A percentile compares a stretch with the other conserved stretches of the same genome.
These are phyloP conservation scores for Triticum monococcum DNA, from an alignment of 176 grass and related monocot genomes.

Conservation along the genomic window DNA sequence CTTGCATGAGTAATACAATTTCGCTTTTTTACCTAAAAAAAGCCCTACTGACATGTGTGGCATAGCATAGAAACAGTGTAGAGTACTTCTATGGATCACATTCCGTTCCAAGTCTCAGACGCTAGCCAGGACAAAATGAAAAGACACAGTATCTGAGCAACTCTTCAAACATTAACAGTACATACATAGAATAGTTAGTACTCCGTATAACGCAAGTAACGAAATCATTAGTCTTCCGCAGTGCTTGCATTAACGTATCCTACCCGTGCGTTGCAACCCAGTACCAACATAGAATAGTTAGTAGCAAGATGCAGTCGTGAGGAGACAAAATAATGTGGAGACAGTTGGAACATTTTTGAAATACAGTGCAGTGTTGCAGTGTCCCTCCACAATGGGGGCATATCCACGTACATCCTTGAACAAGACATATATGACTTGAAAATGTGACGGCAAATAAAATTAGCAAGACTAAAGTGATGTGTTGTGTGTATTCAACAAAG, in stretches of 20 bases:
- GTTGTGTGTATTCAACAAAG: not conserved
- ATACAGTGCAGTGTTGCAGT: not conserved
- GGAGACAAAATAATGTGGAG: not conserved
- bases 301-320: not conserved
- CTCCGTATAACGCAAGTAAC: no score
- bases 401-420: not conserved
- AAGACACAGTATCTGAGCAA: not conserved
- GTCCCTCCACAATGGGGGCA: not conserved
- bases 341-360: not conserved
- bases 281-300: not conserved
- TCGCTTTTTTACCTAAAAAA: no score
- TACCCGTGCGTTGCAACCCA: not conserved
- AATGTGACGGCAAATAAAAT: not conserved
- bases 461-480: not conserved
- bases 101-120: no score
- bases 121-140: no score
- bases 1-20: no score
- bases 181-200: no score
- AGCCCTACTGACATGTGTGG: no score
- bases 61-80: no score
- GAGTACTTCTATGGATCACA: no score
- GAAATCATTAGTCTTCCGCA: not conserved
- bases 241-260: not conserved
- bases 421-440: not conserved
- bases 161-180: not conserved